Evolutionary conservation across 2,329 filamentous ascomycete species (phyloP), one percentile per base, ranked within the genome.

Genomic region (Periconia sp.): DNA sequence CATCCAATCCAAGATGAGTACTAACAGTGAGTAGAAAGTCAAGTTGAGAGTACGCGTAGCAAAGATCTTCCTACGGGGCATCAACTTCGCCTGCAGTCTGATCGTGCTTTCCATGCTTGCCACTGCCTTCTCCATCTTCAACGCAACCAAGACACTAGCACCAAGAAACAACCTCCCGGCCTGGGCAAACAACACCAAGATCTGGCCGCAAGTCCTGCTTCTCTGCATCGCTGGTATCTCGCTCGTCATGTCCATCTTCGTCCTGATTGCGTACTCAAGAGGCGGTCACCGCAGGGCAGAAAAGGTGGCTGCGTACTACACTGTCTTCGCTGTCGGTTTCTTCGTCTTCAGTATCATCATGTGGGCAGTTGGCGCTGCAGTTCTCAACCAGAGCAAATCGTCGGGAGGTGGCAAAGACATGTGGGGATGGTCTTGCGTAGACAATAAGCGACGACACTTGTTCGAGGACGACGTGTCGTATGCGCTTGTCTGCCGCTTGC

Each of bases 391-490:
- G 60, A 84, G 84, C 43, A 88, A 86, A 68, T 81, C 84, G 61
- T 88, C 81, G 65, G 83, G 83, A 64, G 75, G 83, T 53, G 88
- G 88, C 63, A 84, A 96, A 71, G 94, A 99, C 71, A 83, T 99
- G 72, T 99, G 94, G 94, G 92, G 92, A 46, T 99, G 94, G 94
- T 84, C 90, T n/a, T 99, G 94, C 71, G 87, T 92, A 43, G 82
- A 95, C 62, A 97, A 96, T 70, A 84, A 86, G 54, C 85, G 92
- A 48, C 77, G 85, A 41, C 73, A 90, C 36, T 75, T 96, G 39
- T 97, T 92, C 69, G 68, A 83, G 49, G 78, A 92, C 43, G 85
- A 94, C 61, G 82, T 99, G 58, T 80, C 94, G 73, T 99, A 97
- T 73, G 84, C 84, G 18, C 86, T 99, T 36, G 81, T 97, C 56